Evolutionary conservation across 129 eudicot genomes (phyloP), one percentile per base, ranked within the genome.

Genomic region (Chrysanthemum lavandulifolium): DNA sequence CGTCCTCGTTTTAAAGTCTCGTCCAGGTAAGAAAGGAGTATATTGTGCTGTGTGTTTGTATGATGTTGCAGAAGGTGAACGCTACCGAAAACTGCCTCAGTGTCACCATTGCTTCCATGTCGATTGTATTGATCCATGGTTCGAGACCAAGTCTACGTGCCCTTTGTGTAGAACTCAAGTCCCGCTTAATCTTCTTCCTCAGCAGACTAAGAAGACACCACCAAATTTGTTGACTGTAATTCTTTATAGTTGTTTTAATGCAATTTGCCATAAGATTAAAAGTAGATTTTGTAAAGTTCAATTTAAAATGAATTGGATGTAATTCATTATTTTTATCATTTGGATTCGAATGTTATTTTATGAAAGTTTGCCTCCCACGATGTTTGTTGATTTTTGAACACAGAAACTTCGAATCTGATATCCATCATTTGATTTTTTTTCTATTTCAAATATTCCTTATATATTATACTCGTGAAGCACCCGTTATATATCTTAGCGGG

Each of bases 41-140:
- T 63, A 33, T 63, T 63, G 68, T 63, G 51, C 68, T 1, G 68
- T 33, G 50, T 63, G 68, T 31, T 63, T 63, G 25, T 6, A 62
- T 13, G 67, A 62, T 15, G 67, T 62, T 47, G 67, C 13, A 3
- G 21, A 31, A n/a, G 67, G 50, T 3, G 67, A 33, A 63, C 68
- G 68, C 49, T 63, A 63, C 16, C 51, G 51, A 0, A 63, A 63
- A 63, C 51, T 63, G 25, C 68, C 51, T 0, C 21, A 14, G 51
- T 63, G 68, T 49, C 50, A 63, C 68, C 68, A 63, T 13, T 63
- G 50, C 68, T 63, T 63, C 51, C 68, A 63, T 63, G 68, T 36
- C 16, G 51, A 63, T 9, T 63, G 68, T 11, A 63, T 63, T 13
- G 51, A 63, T 63, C 51, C 68, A 2, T 63, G 68, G 68, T 31